These are phyloP conservation scores for Triticum turgidum DNA, from an alignment of 176 grass and related monocot genomes.

Conservation along the genomic window DNA sequence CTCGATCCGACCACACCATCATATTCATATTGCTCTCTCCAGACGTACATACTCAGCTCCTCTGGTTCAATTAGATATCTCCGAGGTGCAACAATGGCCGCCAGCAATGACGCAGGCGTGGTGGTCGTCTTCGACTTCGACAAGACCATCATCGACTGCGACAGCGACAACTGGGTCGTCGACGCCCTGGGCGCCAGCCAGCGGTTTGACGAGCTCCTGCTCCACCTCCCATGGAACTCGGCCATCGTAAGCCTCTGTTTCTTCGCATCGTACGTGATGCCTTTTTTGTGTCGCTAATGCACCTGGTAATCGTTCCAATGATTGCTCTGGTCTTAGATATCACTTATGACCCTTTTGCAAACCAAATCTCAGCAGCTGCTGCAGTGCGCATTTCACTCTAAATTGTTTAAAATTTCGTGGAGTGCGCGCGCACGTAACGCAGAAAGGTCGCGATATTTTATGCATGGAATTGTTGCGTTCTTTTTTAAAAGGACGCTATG, in stretches of 20 bases:
- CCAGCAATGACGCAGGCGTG: slow-evolving; percentile 35
- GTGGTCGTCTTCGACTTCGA: slow-evolving; percentile 88
- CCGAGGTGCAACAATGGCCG: slow-evolving; percentile 16
- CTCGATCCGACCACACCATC: background rate
- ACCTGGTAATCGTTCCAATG: background rate
- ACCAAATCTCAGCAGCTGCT: too few relatives aligned
- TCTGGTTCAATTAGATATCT: background rate
- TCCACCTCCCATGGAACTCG: slow-evolving; percentile 68
- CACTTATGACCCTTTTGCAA: too few relatives aligned
- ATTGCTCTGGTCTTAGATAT: too few relatives aligned
- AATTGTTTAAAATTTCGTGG: too few relatives aligned
- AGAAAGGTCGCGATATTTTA: too few relatives aligned
- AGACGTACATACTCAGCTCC: too few relatives aligned
- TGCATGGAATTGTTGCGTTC: background rate
- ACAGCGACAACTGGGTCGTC: slow-evolving; percentile 88
- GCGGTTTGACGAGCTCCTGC: slow-evolving; percentile 60
- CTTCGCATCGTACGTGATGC: background rate
- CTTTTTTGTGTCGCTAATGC: background rate
- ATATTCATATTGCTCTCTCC: background rate
- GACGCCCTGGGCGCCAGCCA: slow-evolving; percentile 63
- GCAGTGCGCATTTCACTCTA: too few relatives aligned
- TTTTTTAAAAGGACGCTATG: slow-evolving; percentile 45
- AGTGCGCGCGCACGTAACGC: too few relatives aligned
- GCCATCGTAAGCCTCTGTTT: slow-evolving; percentile 47
- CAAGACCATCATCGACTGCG: slow-evolving; percentile 92